These are phyloP conservation scores for Ulvella scutata DNA, from an alignment of 139 green algal genomes.

Conservation along the genomic window DNA sequence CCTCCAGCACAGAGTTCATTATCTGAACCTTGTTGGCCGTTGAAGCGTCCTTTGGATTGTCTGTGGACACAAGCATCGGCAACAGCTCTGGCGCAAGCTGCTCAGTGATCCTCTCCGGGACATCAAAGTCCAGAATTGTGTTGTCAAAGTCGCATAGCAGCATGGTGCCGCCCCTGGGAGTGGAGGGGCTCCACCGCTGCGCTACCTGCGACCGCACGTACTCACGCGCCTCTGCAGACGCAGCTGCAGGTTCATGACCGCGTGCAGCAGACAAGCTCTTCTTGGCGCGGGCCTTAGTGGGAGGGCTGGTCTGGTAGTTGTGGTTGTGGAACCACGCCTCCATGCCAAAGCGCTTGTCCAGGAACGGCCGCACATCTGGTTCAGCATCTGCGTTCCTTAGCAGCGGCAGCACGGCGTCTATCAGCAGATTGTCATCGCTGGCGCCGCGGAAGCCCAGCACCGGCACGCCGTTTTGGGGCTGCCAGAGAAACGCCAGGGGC, in stretches of 20 bases:
- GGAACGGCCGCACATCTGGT: slow-evolving; percentile 4
- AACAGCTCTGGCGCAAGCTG: slow-evolving; percentile 66
- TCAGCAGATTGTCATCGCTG: slow-evolving; percentile 56
- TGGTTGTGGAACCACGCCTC: neutral
- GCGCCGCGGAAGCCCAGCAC: slow-evolving; percentile 65
- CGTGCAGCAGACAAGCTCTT: neutral
- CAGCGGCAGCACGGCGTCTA: slow-evolving; percentile 65
- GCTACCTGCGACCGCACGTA: neutral
- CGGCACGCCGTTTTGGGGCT: slow-evolving; percentile 77
- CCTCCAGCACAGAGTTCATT: slow-evolving; percentile 57
- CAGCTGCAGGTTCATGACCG: neutral
- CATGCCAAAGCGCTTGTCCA: slow-evolving; percentile 40
- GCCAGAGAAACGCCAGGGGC: slow-evolving; percentile 65
- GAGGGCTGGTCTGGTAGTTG: neutral
- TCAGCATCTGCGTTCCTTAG: slow-evolving; percentile 31
- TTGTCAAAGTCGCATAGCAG: slow-evolving; percentile 69
- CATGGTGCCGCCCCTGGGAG: slow-evolving; percentile 6
- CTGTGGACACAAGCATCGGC: slow-evolving; percentile 40
- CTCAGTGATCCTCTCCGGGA: slow-evolving; percentile 31
- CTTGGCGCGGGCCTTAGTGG: neutral
- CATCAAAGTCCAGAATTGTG: slow-evolving; percentile 53
- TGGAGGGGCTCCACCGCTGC: neutral
- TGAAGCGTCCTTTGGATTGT: slow-evolving; percentile 9
- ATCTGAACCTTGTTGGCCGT: slow-evolving; percentile 53
- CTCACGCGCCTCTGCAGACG: neutral